These are phyloP conservation scores for Kwoniella shivajii DNA, from an alignment of 1,284 basidiomycete species.

Conservation along the genomic window DNA sequence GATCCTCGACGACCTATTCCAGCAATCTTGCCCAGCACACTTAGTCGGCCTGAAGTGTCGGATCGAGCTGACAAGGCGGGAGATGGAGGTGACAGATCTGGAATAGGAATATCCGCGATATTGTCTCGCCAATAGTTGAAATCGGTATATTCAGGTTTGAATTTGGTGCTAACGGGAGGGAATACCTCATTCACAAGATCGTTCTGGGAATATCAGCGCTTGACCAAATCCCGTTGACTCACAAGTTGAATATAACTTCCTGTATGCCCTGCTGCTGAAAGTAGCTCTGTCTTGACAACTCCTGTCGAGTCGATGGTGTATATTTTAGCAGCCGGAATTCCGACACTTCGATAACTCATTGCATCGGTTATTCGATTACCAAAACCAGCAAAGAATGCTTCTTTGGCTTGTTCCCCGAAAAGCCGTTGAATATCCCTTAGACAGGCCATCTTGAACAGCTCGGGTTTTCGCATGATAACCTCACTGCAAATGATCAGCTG, in stretches of 20 bases:
- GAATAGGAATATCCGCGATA: constrained; percentile 75
- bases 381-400: constrained; percentile 92
- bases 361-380: constrained; percentile 99
- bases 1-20: constrained; percentile 60
- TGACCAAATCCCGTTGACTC: constrained; percentile 7
- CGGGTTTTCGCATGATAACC: constrained; percentile 98
- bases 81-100: constrained; percentile 87
- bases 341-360: constrained; percentile 92
- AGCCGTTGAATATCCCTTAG: constrained; percentile 91
- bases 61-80: constrained; percentile 89
- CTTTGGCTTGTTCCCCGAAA: constrained; percentile 72
- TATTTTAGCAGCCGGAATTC: constrained; percentile 90
- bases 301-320: constrained; percentile 97
- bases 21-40: constrained; percentile 78
- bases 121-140: constrained; percentile 95
- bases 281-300: constrained; percentile 95
- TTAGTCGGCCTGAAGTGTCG: constrained; percentile 76
- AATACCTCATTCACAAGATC: constrained; percentile 99
- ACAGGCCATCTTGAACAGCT: constrained; percentile 99
- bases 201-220: constrained; percentile 69
- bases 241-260: constrained; percentile 59
- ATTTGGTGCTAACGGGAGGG: constrained; percentile 87
- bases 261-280: constrained; percentile 95
- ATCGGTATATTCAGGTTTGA: constrained; percentile 89
- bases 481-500: constrained; percentile 62